phyloP scores from a whole-genome alignment of 106 monocot genomes.

The Posidonia australis region DNA sequence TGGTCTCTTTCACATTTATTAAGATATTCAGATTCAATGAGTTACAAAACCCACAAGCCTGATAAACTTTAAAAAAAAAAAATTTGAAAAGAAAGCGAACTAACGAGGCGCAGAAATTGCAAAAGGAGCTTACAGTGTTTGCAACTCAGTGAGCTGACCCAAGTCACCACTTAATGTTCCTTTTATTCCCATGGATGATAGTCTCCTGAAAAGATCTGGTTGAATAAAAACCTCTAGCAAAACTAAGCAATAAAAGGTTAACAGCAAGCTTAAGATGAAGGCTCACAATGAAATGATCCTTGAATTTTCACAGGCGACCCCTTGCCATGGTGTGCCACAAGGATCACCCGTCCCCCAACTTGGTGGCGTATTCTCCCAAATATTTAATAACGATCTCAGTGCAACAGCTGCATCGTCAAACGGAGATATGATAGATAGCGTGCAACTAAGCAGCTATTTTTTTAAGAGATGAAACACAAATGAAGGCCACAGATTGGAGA shows the following conservation, averaged over 20 bases:
- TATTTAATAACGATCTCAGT: constrained; percentile 20
- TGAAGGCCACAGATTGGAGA: neutral
- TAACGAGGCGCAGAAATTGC: neutral
- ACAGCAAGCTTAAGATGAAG: neutral
- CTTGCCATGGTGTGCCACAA: constrained; percentile 51
- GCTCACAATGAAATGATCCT: constrained; percentile 57
- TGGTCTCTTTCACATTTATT: too few species aligned
- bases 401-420: constrained; percentile 2
- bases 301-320: constrained; percentile 34
- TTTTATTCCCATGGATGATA: constrained; percentile 47
- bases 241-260: neutral
- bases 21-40: too few species aligned
- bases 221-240: neutral
- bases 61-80: too few species aligned
- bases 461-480: neutral
- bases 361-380: constrained; percentile 43
- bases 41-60: too few species aligned
- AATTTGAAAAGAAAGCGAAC: too few species aligned
- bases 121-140: constrained; percentile 38
- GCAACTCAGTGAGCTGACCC: constrained; percentile 42
- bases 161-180: constrained; percentile 55
- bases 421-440: neutral
- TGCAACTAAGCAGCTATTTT: neutral
- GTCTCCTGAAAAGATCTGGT: constrained; percentile 27
- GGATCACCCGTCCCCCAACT: constrained; percentile 46